Conservation (phyloP, 768 basidiomycete species). For the Kwoniella europaea region DNA sequence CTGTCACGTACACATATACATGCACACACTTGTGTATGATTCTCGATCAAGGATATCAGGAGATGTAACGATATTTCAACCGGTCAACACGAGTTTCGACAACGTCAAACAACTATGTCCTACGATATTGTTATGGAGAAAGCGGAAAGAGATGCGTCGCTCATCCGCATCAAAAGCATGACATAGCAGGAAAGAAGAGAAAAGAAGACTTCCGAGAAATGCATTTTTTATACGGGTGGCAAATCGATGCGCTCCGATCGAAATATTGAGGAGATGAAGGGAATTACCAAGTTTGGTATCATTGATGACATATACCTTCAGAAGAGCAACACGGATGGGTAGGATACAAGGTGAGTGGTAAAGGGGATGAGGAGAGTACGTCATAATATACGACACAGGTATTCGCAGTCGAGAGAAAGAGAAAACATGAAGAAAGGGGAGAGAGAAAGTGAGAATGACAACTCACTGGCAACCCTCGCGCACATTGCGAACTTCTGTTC, state of each 20-base stretch:
- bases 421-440: neutral
- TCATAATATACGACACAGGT: neutral
- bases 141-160: neutral
- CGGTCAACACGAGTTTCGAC: neutral
- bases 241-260: neutral
- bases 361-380: neutral
- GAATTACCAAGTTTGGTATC: too few relatives aligned
- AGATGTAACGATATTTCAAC: neutral
- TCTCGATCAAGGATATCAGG: neutral
- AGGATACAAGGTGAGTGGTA: neutral
- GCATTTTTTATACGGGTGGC: constrained; percentile 5
- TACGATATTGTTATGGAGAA: neutral
- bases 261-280: too few relatives aligned
- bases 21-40: neutral
- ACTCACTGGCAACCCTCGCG: constrained; percentile 28
- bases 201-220: neutral
- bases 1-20: neutral
- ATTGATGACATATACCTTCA: too few relatives aligned
- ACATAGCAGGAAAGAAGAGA: neutral
- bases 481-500: constrained; percentile 28
- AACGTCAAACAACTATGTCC: neutral
- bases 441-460: neutral
- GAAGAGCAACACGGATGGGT: too few relatives aligned
- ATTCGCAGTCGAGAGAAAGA: neutral
- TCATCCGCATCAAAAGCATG: neutral